A percentile compares a stretch with the other conserved stretches of the same genome.
Evolutionary conservation across 2,329 filamentous ascomycete species (phyloP).

Genomic region (Aspergillus pseudoglaucus): DNA sequence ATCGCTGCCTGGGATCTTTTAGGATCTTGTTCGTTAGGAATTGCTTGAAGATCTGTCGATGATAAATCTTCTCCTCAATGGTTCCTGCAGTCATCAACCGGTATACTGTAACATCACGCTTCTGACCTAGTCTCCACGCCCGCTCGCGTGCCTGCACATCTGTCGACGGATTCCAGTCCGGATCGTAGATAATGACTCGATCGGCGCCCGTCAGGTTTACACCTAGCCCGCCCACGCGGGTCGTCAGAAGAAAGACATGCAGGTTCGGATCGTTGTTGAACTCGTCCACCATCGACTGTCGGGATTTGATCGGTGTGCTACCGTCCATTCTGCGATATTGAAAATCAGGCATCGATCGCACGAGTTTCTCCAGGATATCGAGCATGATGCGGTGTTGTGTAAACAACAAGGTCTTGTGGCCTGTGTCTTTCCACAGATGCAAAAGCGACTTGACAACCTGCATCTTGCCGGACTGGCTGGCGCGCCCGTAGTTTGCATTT

Average conservation of each 20-base stretch:
- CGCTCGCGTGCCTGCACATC: conserved; percentile 92
- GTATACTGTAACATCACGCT: conserved; percentile 90
- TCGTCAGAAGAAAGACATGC: conserved; percentile 88
- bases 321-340: conserved; percentile 90
- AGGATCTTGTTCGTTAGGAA: conserved; percentile 95
- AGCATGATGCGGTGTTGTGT: conserved; percentile 93
- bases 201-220: conserved; percentile 93
- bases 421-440: conserved; percentile 82
- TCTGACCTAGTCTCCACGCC: conserved; percentile 93
- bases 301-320: conserved; percentile 75
- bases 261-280: conserved; percentile 79
- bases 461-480: conserved; percentile 85
- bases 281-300: conserved; percentile 84
- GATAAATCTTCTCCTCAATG: conserved; percentile 98
- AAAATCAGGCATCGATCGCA: conserved; percentile 61
- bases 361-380: conserved; percentile 81
- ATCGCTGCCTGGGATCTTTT: conserved; percentile 86
- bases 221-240: conserved; percentile 88
- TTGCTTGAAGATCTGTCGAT: conserved; percentile 97
- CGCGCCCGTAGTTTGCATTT: conserved; percentile 66
- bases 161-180: conserved; percentile 97
- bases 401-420: conserved; percentile 89
- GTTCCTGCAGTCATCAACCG: conserved; percentile 97
- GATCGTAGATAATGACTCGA: conserved; percentile 95
- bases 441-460: conserved; percentile 84